Evolutionary conservation across 805 yeast species (phyloP).

Genomic region (Kurtzmaniella cleridarum): DNA sequence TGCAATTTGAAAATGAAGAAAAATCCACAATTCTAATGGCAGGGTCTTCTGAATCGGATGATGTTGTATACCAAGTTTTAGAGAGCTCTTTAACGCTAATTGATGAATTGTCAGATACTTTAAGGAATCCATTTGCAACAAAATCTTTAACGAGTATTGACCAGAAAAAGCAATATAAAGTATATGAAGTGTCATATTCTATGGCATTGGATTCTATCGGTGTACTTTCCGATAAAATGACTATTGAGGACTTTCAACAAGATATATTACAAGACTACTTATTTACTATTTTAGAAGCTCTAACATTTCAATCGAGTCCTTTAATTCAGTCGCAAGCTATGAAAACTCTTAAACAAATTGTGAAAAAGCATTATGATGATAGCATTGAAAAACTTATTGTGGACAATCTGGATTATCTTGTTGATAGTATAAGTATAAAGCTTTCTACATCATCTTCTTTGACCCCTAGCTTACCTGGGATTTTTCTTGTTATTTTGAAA

Average conservation of each 20-base stretch:
- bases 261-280: constrained; percentile 64
- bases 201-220: constrained; percentile 45
- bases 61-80: constrained; percentile 24
- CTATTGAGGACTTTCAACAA: constrained; percentile 28
- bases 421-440: constrained; percentile 70
- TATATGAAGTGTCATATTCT: constrained; percentile 23
- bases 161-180: constrained; percentile 6
- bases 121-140: constrained; percentile 3
- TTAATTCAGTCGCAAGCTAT: constrained; percentile 54
- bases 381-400: constrained; percentile 52
- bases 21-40: constrained; percentile 22
- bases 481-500: constrained; percentile 62
- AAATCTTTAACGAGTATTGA: background rate
- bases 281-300: constrained; percentile 65
- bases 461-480: constrained; percentile 67
- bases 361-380: constrained; percentile 44
- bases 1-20: constrained; percentile 17
- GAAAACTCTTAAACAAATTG: constrained; percentile 41
- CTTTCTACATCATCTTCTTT: constrained; percentile 62
- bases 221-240: constrained; percentile 15
- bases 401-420: constrained; percentile 72
- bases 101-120: constrained; percentile 22
- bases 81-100: constrained; percentile 38
- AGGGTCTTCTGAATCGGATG: constrained; percentile 37
- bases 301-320: constrained; percentile 48